These are phyloP conservation scores for Lactarius vividus DNA, from an alignment of 768 basidiomycete genomes.

Conservation along the genomic window DNA sequence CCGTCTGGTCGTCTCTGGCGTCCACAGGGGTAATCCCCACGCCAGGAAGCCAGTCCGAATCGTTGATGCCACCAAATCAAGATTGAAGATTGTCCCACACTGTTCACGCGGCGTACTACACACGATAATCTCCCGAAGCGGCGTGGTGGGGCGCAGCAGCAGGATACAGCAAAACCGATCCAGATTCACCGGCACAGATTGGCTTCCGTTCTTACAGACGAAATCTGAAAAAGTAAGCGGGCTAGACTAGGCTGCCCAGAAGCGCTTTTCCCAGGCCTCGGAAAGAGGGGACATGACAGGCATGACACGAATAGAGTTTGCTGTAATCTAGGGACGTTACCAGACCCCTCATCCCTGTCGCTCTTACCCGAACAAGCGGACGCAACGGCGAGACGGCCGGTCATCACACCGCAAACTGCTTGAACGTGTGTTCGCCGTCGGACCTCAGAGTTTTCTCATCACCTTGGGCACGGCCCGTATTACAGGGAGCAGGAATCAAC, in stretches of 20 bases:
- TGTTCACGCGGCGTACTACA: neutral
- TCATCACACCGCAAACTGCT: constrained; percentile 4
- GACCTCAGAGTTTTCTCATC: constrained; percentile 17
- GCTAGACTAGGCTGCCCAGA: constrained; percentile 6
- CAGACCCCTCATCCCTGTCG: constrained; percentile 3
- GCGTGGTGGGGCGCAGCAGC: neutral
- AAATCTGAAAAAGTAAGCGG: constrained; percentile 10
- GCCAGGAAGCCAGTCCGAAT: neutral
- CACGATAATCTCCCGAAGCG: neutral
- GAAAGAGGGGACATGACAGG: constrained; percentile 7
- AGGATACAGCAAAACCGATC: neutral
- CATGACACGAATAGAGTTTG: constrained; percentile 18
- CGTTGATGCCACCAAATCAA: neutral
- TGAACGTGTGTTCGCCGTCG: constrained; percentile 8
- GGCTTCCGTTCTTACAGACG: constrained; percentile 20
- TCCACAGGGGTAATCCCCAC: constrained; percentile 3
- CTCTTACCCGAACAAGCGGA: constrained; percentile 20
- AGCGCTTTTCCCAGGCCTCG: constrained; percentile 8
- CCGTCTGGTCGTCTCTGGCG: neutral
- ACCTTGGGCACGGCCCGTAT: constrained; percentile 6
- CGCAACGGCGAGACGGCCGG: neutral
- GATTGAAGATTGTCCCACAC: neutral
- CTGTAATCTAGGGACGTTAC: constrained; percentile 7
- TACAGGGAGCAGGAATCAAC: constrained; percentile 2
- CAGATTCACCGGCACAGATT: constrained; percentile 16